Evolutionary conservation across 495 filamentous ascomycete genomes (phyloP), one percentile per base, ranked within the genome.

Genomic region (Acidomyces sp.): DNA sequence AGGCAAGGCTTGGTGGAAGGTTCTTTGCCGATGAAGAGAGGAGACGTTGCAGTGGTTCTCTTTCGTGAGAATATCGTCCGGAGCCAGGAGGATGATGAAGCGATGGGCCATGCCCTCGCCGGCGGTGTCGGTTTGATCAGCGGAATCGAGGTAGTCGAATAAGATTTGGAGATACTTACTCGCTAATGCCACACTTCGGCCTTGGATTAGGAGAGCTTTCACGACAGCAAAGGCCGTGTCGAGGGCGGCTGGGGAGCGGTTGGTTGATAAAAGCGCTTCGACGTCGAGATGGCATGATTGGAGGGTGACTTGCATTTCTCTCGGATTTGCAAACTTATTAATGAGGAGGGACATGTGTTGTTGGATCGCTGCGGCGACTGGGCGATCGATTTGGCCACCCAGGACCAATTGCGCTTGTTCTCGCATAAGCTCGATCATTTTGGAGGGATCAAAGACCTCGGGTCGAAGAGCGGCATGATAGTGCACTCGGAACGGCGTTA

Each of bases 21-120:
- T 61, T 33, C 70, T 72, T 48, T 84, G 79, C 41, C 74, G 76
- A 40, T 70, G 68, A 2, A 84, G 62, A n/a, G 73, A 58, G 20
- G 75, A 70, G 41, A 80, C 70, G 11, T 63, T 67, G 35, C 77
- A 78, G 36, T 77, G 70, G 52, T 84, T 82, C 21, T 65, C 55
- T 39, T 69, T 65, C 19, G 68, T 77, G 27, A 83, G 62, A n/a
- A 82, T 62, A 39, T 80, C 73, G 45, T 80, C 75, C 7, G 75
- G 67, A 16, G 66, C 59, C 16, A 83, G 68, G 15, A 84, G 65
- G 17, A 71, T 68, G 7, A 66, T 45, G 50, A 84, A 83, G 28
- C 69, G 69, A 20, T 67, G 71, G 19, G 75, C 68, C 23, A 71
- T 62, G 10, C 42, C 53, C 1, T 34, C 28, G 19, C 60, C 61